Evolutionary conservation across 192 early-diverging fungal genomes (phyloP), one percentile per base, ranked within the genome.

Genomic region (Coemansia sp.): DNA sequence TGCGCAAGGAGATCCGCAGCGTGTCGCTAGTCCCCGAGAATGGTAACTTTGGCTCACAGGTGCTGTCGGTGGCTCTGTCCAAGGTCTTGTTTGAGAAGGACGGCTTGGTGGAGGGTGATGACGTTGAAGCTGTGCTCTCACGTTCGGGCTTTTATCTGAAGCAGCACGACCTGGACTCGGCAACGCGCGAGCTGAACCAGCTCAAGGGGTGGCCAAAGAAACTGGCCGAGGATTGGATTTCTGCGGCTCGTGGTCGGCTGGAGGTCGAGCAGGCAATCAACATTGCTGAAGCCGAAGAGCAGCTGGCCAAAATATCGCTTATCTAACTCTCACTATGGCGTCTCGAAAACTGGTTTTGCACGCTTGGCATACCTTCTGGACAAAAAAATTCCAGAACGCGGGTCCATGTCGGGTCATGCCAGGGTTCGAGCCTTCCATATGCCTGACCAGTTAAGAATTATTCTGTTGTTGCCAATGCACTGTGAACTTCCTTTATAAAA

Each of bases 141-240:
- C 87, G 96, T 25, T 71, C 89, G 8, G 80, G 89, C 61, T 86
- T 87, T 74, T 89, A 90, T 73, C 77, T 98, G 58, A 63, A 82
- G 57, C 84, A 85, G 57, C 85, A 87, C 21, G 91, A 98, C 74
- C 71, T 98, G 59, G 94, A 97, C 49, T 77, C 78, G 59, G 94
- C 94, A 10, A 77, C 91, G 12, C 85, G 96, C 67, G 94, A 98
- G 72, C 73, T 97, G 62, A 97, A 97, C 80, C 94, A 95, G 75
- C 80, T 98, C 51, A 87, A 75, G 47, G 94, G 96, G 8, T 98
- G 96, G 96, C 86, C 91, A 14, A 90, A 90, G 75, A 82, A 77
- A 66, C 75, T 98, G 52, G 90, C 93, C 16, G 69, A 83, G 72
- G 96, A 94, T 79, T 98, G 96, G 96, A 80, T 98, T 25, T 72